Conservation (phyloP, 495 filamentous ascomycete genomes). For the Articulospora tetracladia region DNA sequence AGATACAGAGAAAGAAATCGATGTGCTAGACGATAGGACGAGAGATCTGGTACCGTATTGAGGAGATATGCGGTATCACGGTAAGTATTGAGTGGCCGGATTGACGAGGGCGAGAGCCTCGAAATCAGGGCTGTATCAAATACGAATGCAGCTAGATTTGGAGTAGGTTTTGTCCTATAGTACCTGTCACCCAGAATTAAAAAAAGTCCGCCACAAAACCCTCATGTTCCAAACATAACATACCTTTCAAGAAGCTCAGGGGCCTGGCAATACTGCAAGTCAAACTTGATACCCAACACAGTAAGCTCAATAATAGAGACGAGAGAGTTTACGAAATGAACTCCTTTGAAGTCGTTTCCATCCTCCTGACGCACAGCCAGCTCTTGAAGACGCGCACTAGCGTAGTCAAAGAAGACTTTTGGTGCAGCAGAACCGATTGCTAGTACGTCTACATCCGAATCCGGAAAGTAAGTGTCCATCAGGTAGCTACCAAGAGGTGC, state of each 20-base stretch:
- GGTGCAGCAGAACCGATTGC: slow-evolving; percentile 52
- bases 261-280: slow-evolving; percentile 58
- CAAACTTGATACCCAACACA: slow-evolving; percentile 44
- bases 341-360: slow-evolving; percentile 35
- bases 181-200: slow-evolving; percentile 5
- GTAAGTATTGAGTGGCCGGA: slow-evolving; percentile 51
- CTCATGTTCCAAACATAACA: not conserved
- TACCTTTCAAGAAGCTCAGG: slow-evolving; percentile 37
- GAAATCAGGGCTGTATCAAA: slow-evolving; percentile 39
- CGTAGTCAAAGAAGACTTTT: slow-evolving; percentile 51
- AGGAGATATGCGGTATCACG: slow-evolving; percentile 51
- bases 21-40: slow-evolving; percentile 47
- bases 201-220: not conserved
- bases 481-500: slow-evolving; percentile 57
- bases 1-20: slow-evolving; percentile 52
- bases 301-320: slow-evolving; percentile 54
- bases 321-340: slow-evolving; percentile 47
- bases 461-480: slow-evolving; percentile 49
- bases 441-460: slow-evolving; percentile 56
- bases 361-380: slow-evolving; percentile 15
- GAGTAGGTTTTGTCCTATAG: not conserved
- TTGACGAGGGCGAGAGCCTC: slow-evolving; percentile 39
- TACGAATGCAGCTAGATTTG: not conserved
- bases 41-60: slow-evolving; percentile 46
- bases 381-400: slow-evolving; percentile 42